Conservation (phyloP, 2,329 filamentous ascomycete genomes). For the Metarhizium humberi region DNA sequence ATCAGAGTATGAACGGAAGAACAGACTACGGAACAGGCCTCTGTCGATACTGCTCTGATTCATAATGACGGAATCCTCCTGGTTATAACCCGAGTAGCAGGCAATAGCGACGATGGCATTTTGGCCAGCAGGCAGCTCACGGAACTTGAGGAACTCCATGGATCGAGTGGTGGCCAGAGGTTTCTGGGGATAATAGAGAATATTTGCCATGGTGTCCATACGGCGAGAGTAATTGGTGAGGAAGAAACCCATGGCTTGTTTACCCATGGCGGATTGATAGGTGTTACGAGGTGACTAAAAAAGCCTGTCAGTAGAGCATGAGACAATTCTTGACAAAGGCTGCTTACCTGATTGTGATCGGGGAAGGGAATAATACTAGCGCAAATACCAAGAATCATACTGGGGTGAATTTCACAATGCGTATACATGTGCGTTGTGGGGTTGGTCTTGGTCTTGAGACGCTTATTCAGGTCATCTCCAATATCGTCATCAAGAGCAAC, state of each 20-base stretch:
- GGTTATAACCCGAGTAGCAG: slow-evolving; percentile 97
- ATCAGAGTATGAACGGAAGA: slow-evolving; percentile 96
- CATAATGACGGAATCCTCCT: slow-evolving; percentile 99
- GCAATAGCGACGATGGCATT: slow-evolving; percentile 98
- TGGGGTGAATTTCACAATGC: slow-evolving; percentile 97
- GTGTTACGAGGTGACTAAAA: slow-evolving; percentile 88
- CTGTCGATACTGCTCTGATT: slow-evolving; percentile 99
- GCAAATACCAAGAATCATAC: slow-evolving; percentile 97
- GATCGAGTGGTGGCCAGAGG: slow-evolving; percentile 90
- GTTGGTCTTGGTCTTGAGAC: slow-evolving; percentile 82
- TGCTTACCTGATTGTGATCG: slow-evolving; percentile 80
- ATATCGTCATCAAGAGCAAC: slow-evolving; percentile 52
- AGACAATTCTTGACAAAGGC: background rate
- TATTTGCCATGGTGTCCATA: slow-evolving; percentile 99
- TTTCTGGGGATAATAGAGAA: slow-evolving; percentile 98
- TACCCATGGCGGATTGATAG: slow-evolving; percentile 99
- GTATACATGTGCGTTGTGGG: slow-evolving; percentile 87
- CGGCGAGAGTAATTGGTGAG: slow-evolving; percentile 93
- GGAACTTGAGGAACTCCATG: slow-evolving; percentile 98
- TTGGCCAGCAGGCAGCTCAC: slow-evolving; percentile 91
- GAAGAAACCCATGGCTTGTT: slow-evolving; percentile 99
- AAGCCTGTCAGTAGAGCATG: slow-evolving; percentile 20
- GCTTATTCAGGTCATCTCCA: slow-evolving; percentile 64
- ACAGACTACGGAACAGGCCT: slow-evolving; percentile 92
- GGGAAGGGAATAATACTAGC: slow-evolving; percentile 99